Percentiles rank a stretch among this genome's conserved stretches.
phyloP scores from a whole-genome alignment of 305 asterid species.

The Solanum hybrid region DNA sequence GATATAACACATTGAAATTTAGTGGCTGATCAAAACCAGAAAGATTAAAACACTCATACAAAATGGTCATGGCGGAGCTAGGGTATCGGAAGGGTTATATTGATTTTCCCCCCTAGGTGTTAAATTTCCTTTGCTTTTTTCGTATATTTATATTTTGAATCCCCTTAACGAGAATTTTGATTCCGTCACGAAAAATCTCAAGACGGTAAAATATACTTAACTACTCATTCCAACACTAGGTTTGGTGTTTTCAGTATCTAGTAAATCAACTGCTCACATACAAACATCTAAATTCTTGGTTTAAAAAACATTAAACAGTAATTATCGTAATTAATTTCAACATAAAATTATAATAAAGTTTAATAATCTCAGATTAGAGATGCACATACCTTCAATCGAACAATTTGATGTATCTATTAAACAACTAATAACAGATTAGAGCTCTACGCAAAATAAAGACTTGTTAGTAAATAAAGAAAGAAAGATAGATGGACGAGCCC shows the following conservation, averaged over 20 bases:
- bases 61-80: not conserved
- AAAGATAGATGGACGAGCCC: not conserved
- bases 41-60: not conserved
- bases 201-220: not conserved
- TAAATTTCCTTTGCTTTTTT: too few relatives aligned
- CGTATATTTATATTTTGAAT: not conserved
- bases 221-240: not conserved
- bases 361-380: not conserved
- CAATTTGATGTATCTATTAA: not conserved
- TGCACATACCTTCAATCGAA: not conserved
- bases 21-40: not conserved
- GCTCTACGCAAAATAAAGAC: not conserved
- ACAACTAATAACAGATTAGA: not conserved
- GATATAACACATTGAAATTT: too few relatives aligned
- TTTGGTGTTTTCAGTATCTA: not conserved
- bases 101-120: not conserved
- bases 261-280: not conserved
- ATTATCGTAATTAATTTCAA: not conserved
- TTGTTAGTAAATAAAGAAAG: not conserved
- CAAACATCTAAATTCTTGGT: not conserved
- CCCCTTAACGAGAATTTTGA: accelerated
- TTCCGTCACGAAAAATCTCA: accelerated
- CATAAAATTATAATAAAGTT: too few relatives aligned
- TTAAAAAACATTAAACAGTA: not conserved
- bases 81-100: not conserved